Conservation (phyloP, 1,284 basidiomycete genomes). For the Apiotrichum veenhuisii region DNA sequence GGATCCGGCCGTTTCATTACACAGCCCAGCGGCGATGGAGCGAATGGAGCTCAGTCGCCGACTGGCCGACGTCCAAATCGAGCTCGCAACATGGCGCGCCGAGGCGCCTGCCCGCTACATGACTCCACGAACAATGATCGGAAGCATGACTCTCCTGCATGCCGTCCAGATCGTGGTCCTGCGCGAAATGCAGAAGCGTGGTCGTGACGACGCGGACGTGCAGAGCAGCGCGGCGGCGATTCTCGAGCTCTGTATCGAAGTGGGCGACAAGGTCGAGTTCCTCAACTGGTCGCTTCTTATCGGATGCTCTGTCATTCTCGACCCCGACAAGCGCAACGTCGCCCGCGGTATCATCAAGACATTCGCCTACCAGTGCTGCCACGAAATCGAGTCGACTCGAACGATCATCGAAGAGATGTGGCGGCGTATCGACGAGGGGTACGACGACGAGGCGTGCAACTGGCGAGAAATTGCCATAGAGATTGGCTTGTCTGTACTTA, state of each 20-base stretch:
- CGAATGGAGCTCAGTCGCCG: conserved; percentile 17
- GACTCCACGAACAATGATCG: conserved; percentile 28
- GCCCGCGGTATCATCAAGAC: conserved; percentile 31
- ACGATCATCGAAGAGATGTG: conserved; percentile 39
- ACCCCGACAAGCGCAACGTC: conserved; percentile 21
- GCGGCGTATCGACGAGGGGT: conserved; percentile 37
- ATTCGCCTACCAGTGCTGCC: conserved; percentile 41
- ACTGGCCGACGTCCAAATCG: conserved; percentile 16
- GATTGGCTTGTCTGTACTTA: conserved; percentile 33
- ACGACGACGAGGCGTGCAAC: conserved; percentile 36
- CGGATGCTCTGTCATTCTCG: conserved; percentile 28
- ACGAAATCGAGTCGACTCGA: conserved; percentile 33
- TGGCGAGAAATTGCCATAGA: conserved; percentile 40
- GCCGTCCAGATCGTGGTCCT: conserved; percentile 32
- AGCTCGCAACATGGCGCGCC: conserved; percentile 20
- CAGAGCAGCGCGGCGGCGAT: conserved; percentile 31
- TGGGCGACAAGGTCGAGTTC: conserved; percentile 43
- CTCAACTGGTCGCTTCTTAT: conserved; percentile 42
- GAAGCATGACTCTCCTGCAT: conserved; percentile 37
- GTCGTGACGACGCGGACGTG: conserved; percentile 24
- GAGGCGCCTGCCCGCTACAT: conserved; percentile 18
- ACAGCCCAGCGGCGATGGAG: conserved; percentile 17
- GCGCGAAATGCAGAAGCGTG: conserved; percentile 27
- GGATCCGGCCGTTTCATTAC: conserved; percentile 14
- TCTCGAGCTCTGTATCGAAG: conserved; percentile 32